Conservation (phyloP, 306 rosid species). For the Sophora flavescens region DNA sequence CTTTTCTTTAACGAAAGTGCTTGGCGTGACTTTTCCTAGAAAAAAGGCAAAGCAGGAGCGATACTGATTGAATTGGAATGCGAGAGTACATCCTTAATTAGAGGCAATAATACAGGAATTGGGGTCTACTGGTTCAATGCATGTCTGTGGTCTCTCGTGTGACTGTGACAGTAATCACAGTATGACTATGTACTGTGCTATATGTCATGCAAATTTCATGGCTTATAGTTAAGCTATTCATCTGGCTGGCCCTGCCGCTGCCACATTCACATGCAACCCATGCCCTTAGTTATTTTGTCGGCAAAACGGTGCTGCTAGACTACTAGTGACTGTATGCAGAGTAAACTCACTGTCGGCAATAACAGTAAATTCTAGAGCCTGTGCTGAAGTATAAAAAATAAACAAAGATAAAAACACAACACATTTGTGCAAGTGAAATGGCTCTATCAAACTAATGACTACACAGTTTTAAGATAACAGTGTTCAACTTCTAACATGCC, state of each 20-base stretch:
- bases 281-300: conserved; percentile 14
- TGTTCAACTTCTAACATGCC: not conserved
- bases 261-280: conserved; percentile 41
- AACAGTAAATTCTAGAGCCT: not conserved
- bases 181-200: not conserved
- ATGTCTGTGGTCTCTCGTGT: not conserved
- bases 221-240: not conserved
- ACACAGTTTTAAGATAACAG: not conserved
- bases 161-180: not conserved
- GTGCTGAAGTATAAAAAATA: not conserved
- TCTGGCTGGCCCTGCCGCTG: not conserved
- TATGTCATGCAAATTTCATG: not conserved
- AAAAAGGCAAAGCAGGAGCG: not conserved
- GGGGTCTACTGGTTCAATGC: conserved; percentile 36
- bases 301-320: not conserved
- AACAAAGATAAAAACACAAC: not conserved
- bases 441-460: not conserved
- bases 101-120: conserved; percentile 15
- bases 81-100: conserved; percentile 31
- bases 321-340: not conserved
- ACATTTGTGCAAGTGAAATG: not conserved
- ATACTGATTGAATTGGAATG: not conserved
- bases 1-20: conserved; percentile 5
- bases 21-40: not conserved
- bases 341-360: conserved; percentile 39